phyloP scores from a whole-genome alignment of 2,329 filamentous ascomycete species.

The Aspergillus piperis region DNA sequence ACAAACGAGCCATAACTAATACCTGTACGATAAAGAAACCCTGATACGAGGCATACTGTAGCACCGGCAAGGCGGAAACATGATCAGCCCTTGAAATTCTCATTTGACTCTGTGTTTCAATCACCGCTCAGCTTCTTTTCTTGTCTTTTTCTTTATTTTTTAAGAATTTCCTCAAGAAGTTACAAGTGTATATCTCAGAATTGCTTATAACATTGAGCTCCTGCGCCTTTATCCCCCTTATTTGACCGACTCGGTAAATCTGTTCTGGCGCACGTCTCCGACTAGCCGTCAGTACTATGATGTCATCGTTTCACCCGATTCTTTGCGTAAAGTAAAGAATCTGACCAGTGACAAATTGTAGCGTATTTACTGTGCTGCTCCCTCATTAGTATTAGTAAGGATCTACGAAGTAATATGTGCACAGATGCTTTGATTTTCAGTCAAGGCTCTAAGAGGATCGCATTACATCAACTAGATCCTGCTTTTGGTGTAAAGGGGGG shows the following conservation, averaged over 20 bases:
- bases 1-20: not conserved
- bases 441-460: not conserved
- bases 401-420: not conserved
- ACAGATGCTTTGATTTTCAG: not conserved
- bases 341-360: not conserved
- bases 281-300: slow-evolving; percentile 19
- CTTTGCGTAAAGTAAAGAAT: not conserved
- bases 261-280: not conserved
- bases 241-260: slow-evolving; percentile 12
- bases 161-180: too few species aligned
- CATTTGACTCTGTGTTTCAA: not conserved
- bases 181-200: not conserved
- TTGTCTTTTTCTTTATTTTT: too few species aligned
- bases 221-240: not conserved
- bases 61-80: not conserved
- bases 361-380: not conserved
- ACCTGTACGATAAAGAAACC: not conserved
- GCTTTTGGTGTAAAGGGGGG: not conserved
- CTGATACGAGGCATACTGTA: not conserved
- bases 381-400: not conserved
- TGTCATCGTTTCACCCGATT: slow-evolving; percentile 19
- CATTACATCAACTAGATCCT: not conserved
- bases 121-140: not conserved
- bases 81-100: not conserved
- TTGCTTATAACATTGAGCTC: not conserved